Percentiles rank a stretch among this genome's conserved stretches.
Conservation (phyloP, 306 rosid genomes). For the Medicago arabica region DNA sequence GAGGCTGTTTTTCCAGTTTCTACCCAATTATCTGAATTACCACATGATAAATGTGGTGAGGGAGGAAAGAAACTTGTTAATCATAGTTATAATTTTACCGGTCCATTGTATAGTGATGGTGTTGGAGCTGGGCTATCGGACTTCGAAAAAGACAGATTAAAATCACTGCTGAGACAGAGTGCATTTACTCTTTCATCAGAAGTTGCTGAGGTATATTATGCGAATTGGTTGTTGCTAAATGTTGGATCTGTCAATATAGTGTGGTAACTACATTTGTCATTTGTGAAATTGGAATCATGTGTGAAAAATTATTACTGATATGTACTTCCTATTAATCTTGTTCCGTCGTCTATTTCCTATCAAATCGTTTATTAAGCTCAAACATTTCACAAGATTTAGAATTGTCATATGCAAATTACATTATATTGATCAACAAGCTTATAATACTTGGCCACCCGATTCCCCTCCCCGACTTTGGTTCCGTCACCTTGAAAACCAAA, state of each 20-base stretch:
- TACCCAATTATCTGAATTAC: conserved; percentile 38
- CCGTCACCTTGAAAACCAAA: neutral
- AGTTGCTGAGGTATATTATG: conserved; percentile 76
- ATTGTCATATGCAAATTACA: conserved; percentile 5
- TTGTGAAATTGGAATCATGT: no score
- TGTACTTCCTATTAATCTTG: conserved; percentile 5
- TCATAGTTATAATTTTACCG: conserved; percentile 32
- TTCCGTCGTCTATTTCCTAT: neutral
- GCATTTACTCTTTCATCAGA: conserved; percentile 70
- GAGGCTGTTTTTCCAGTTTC: conserved; percentile 52
- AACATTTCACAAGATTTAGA: neutral
- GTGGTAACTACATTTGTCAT: neutral
- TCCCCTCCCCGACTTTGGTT: neutral
- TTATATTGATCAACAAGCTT: conserved; percentile 26
- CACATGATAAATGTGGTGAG: conserved; percentile 38
- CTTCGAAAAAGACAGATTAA: conserved; percentile 64
- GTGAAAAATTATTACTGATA: no score
- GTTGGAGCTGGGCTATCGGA: conserved; percentile 61
- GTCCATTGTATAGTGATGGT: conserved; percentile 51
- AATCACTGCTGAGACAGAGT: conserved; percentile 71
- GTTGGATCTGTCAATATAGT: conserved; percentile 21
- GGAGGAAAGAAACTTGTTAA: conserved; percentile 40
- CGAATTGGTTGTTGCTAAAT: conserved; percentile 25
- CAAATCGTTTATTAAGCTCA: no score
- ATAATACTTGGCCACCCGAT: neutral